Evolutionary conservation across 345 rosid genomes (phyloP), one percentile per base, ranked within the genome.

Genomic region (Rhodamnia argentea): DNA sequence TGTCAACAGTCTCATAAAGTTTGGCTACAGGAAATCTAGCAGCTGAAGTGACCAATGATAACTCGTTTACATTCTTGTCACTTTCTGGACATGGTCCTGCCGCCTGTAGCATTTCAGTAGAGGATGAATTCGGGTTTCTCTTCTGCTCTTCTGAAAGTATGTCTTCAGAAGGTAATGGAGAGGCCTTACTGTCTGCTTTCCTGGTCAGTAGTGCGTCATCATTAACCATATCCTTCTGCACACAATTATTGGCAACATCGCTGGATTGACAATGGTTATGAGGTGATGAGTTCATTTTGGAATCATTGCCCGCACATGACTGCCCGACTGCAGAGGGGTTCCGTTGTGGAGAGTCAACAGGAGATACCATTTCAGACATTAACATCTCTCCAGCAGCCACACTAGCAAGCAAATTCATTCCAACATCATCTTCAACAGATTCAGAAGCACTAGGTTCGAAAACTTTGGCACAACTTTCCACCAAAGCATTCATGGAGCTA

Each of bases 341-440:
- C 86, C 92, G 89, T 81, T 29, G 87, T 10, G 92, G 94, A 82
- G 97, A 95, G 85, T 74, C 89, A 40, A 86, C 84, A 10, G 96
- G 97, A 27, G 96, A 94, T 82, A 86, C 89, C 83, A 85, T 84
- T 83, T 94, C 94, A 14, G 96, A 89, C 83, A 92, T 97, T 50
- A 90, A 91, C 86, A 96, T 94, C 88, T 96, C 99, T 64, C 94
- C 98, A 86, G 98, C 92, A 85, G 99, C 99, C 83, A 97, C 99
- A 89, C 91, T 96, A 64, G 99, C 99, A 85, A 97, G 96, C 86
- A 97, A 91, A 90, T 96, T 96, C 98, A 97, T 97, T 84, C 99
- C 99, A 85, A 91, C 92, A 90, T 96, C 98, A 92, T 97, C 99
- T 12, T 91, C 93, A 87, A 88, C 89, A 15, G 97, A 90, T 76